Conservation (phyloP, 2,329 filamentous ascomycete species). For the Fusarium pininemorale region DNA sequence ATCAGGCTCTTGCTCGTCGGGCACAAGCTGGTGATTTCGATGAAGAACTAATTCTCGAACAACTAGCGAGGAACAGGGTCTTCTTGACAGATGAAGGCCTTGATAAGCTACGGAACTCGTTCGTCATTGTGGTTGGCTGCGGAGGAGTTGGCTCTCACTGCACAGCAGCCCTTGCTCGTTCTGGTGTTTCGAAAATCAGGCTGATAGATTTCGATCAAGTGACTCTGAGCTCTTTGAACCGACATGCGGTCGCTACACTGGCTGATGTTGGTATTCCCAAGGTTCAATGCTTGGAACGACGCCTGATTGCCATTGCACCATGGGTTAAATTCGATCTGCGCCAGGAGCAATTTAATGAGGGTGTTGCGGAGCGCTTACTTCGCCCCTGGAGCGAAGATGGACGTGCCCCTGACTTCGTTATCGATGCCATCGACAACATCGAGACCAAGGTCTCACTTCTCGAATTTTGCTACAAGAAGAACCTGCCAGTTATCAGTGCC, state of each 20-base stretch:
- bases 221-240: constrained; percentile 89
- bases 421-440: constrained; percentile 99
- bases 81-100: constrained; percentile 89
- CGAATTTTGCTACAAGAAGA: constrained; percentile 83
- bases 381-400: constrained; percentile 69
- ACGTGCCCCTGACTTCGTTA: constrained; percentile 82
- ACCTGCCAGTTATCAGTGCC: constrained; percentile 85
- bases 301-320: constrained; percentile 86
- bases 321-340: constrained; percentile 91
- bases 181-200: constrained; percentile 86
- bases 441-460: constrained; percentile 93
- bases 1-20: constrained; percentile 65
- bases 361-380: constrained; percentile 73
- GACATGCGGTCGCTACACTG: constrained; percentile 94
- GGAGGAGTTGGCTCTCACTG: constrained; percentile 96
- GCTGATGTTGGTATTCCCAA: constrained; percentile 94
- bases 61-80: constrained; percentile 90
- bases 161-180: constrained; percentile 83
- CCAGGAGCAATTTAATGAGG: constrained; percentile 82
- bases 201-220: constrained; percentile 98
- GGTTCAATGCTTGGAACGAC: constrained; percentile 81
- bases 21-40: constrained; percentile 72
- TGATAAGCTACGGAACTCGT: constrained; percentile 78
- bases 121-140: constrained; percentile 90
- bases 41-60: constrained; percentile 89